Base-by-base conservation (phyloP, 805 yeast genomes). In the Wickerhamiella domercqiae region DNA sequence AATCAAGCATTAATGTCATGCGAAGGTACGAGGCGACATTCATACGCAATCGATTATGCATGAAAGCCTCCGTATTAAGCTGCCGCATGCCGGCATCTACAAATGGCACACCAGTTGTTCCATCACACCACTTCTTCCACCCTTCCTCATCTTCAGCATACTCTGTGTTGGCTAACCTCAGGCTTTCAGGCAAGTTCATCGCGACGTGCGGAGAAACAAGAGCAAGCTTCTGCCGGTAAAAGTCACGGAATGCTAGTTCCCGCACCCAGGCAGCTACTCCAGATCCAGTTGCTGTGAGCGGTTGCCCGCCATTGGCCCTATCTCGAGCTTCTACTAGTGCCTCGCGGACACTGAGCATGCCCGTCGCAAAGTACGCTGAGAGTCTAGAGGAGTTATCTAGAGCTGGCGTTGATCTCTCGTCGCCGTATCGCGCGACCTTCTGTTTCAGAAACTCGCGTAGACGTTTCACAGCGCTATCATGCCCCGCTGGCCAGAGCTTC, bases 31-130 rank as follows among this genome's bases (percentile, higher is more conserved):
- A 63, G 2, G 75, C 69, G 25, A 59, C 66, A 21, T 70, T 64
- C 73, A 71, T 67, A 25, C 78, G 57, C 35, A 67, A 60, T 20
- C 78, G 53, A 49, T 71, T 71, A 47, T 64, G 68, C 60, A 71
- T 61, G 45, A 66, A 69, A 0, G 74, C 76, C 1, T 71, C 68
- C n/a, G 57, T 53, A 26, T 61, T 52, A 28, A 71, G 53, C 46
- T 70, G 62, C 25, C 72, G 55, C 77, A 71, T 71, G 29, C 68
- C 62, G 2, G 77, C 77, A 47, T 71, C 78, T 3, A 71, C 67
- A 7, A 71, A 59, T 1, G 78, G 76, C 35, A 59, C 61, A 1
- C 77, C 78, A 0, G 77, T 71, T 16, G 50, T 50, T 0, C 77
- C 78, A 18, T 57, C 47, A 41, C 71, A 64, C 78, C 77, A 71